Evolutionary conservation across 139 green algal genomes (phyloP).

Genomic region (Yamagishiella unicocca): DNA sequence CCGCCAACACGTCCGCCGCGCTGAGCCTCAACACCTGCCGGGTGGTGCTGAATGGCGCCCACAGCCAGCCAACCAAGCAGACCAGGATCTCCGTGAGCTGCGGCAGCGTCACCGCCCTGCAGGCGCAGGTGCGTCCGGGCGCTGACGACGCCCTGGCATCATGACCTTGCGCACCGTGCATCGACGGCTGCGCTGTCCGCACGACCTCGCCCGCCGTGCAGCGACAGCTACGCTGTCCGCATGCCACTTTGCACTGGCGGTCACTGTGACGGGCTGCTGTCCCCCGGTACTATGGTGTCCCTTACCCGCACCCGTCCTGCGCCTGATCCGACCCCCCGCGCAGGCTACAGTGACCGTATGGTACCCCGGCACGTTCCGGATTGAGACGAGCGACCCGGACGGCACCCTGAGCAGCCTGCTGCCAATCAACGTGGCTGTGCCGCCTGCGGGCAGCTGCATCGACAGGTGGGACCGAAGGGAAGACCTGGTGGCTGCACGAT

Average conservation of each 20-base stretch:
- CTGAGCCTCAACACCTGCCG: constrained; percentile 11
- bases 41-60: constrained; percentile 23
- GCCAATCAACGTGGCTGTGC: constrained; percentile 55
- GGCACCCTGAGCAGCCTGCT: constrained; percentile 59
- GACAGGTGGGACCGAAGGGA: constrained; percentile 45
- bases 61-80: constrained; percentile 35
- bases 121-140: constrained; percentile 13
- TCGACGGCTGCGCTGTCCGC: too few species aligned
- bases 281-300: too few species aligned
- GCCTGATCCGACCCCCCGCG: too few species aligned
- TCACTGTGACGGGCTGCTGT: too few species aligned
- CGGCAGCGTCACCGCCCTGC: background rate
- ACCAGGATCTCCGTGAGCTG: background rate
- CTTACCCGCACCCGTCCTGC: too few species aligned
- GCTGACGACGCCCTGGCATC: too few species aligned
- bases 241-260: too few species aligned
- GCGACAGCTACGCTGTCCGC: too few species aligned
- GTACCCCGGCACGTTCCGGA: constrained; percentile 29
- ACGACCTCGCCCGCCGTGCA: too few species aligned
- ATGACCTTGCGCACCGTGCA: too few species aligned
- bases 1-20: background rate
- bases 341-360: constrained; percentile 33
- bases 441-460: background rate
- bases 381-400: constrained; percentile 29
- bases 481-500: too few species aligned